Base-by-base conservation (phyloP, 257 asterid species). In the Salvia miltiorrhiza region DNA sequence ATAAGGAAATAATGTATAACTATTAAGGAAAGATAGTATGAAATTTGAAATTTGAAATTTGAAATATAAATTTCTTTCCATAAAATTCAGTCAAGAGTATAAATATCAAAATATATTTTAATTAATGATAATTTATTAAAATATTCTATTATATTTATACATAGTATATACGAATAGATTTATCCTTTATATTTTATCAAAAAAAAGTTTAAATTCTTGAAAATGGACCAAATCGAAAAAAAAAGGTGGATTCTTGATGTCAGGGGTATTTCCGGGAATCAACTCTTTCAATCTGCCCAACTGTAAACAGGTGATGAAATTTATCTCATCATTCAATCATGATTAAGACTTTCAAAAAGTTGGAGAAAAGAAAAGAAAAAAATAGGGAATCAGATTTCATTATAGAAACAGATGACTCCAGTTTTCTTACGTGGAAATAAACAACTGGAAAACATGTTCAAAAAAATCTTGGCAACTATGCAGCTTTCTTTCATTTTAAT, bases 331-430 rank as follows among this genome's bases (percentile, higher is more conserved):
- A 53, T 24, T 56, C 45, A 35, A 62, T 70, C 47, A 0, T 50
- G 70, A 65, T 65, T 52, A 50, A 41, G 70, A 77, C 79, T 59
- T n/a, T 23, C 33, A 11, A 61, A 70, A 69, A 56, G 74, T 59
- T 32, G 7, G 24, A 33, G 62, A 26, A 26, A 58, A 28, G 14
- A 37, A 47, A 58, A 28, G 11, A 45, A 45, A 58, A 48, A 21
- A 20, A n/a, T n/a, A n/a, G 11, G 37, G 75, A 59, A 63, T 62
- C 78, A 16, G 28, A 67, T 76, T 43, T 63, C 68, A 63, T 40
- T 39, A 73, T 64, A 59, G 20, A 33, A 75, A 55, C 64, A 70
- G 45, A 23, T 3, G 6, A 43, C 16, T 10, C 28, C 44, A 70
- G 50, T 9, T 69, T 10, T 3, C 16, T 60, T 53, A 70, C 65